Conservation (phyloP, 2,329 filamentous ascomycete genomes). For the Rugonectria rugulosa region DNA sequence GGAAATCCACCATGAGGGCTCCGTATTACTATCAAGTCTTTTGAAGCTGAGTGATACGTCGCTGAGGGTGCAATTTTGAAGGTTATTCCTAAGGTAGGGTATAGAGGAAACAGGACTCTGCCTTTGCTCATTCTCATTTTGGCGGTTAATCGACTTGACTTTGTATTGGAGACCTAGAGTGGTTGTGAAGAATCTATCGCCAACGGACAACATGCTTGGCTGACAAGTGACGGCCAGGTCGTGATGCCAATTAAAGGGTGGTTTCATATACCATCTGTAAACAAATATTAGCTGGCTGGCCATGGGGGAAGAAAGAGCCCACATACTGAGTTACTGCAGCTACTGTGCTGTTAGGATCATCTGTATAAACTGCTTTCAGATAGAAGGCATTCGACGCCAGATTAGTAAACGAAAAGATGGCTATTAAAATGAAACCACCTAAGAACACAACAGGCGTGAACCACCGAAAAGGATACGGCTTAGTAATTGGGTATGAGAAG, state of each 20-base stretch:
- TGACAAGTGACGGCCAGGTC: conserved; percentile 17
- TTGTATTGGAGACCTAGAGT: conserved; percentile 15
- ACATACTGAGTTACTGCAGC: not conserved
- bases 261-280: conserved; percentile 25
- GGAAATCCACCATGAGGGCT: conserved; percentile 16
- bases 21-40: conserved; percentile 3
- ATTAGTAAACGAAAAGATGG: conserved; percentile 21
- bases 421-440: not conserved
- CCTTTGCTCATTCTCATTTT: not conserved
- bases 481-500: conserved; percentile 20
- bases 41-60: conserved; percentile 1
- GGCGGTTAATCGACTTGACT: conserved; percentile 9
- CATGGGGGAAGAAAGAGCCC: not conserved
- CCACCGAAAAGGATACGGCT: conserved; percentile 25
- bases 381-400: conserved; percentile 24
- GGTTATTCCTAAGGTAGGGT: conserved; percentile 17
- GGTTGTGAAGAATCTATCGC: conserved; percentile 22
- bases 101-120: conserved; percentile 6
- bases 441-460: conserved; percentile 16
- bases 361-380: conserved; percentile 13
- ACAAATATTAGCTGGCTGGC: not conserved
- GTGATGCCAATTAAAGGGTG: conserved; percentile 18
- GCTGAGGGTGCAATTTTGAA: conserved; percentile 14
- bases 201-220: conserved; percentile 19
- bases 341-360: conserved; percentile 18